Evolutionary conservation across 768 basidiomycete genomes (phyloP).

Genomic region (Lactarius sanguifluus): DNA sequence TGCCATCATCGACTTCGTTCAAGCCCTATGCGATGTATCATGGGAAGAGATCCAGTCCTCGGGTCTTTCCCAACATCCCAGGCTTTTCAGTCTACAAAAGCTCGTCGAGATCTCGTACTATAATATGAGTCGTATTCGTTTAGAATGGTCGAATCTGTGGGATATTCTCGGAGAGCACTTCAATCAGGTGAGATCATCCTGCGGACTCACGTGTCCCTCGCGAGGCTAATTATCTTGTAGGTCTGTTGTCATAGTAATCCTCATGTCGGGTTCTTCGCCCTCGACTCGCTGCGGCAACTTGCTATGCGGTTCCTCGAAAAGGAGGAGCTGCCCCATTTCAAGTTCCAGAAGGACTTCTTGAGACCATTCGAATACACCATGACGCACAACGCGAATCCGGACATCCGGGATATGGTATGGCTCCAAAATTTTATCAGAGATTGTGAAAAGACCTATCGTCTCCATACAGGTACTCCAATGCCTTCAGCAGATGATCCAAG

Average conservation of each 20-base stretch:
- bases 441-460: background rate
- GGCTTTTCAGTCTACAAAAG: constrained; percentile 96
- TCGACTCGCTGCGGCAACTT: constrained; percentile 93
- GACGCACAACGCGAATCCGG: constrained; percentile 93
- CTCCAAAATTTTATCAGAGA: background rate
- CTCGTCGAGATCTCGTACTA: constrained; percentile 99
- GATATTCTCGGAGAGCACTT: constrained; percentile 98
- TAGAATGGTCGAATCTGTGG: constrained; percentile 99
- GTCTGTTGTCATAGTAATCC: constrained; percentile 98
- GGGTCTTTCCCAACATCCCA: constrained; percentile 88
- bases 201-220: background rate
- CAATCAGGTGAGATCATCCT: constrained; percentile 69
- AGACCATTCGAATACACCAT: constrained; percentile 99
- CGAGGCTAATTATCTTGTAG: constrained; percentile 43
- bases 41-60: constrained; percentile 99
- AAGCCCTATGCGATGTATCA: constrained; percentile 92
- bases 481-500: constrained; percentile 98
- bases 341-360: constrained; percentile 98
- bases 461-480: constrained; percentile 84
- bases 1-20: constrained; percentile 97
- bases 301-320: constrained; percentile 99
- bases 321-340: constrained; percentile 96
- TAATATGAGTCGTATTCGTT: constrained; percentile 96
- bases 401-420: constrained; percentile 90
- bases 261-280: constrained; percentile 93